Conservation (phyloP, 257 asterid genomes). For the Solanum sejunctum region DNA sequence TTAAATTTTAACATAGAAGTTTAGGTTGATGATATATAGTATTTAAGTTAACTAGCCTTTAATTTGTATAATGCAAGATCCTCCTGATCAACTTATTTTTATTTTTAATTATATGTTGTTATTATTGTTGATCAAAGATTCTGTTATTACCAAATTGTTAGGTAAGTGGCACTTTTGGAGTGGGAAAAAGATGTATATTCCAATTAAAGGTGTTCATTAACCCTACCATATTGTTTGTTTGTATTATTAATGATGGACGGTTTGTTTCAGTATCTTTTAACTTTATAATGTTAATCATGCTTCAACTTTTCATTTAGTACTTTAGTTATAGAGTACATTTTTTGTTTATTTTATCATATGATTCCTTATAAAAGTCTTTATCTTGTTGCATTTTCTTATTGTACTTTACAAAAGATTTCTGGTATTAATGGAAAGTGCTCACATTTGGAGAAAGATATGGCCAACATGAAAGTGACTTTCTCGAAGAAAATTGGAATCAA, state of each 20-base stretch:
- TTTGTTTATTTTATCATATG: neutral
- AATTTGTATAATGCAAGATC: neutral
- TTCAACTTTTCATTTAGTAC: constrained; percentile 17
- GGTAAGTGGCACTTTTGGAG: constrained; percentile 20
- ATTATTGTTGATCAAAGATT: constrained; percentile 33
- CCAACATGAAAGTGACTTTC: neutral
- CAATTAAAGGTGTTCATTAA: constrained; percentile 9
- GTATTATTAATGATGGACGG: constrained; percentile 32
- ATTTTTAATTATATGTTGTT: neutral
- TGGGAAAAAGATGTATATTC: neutral
- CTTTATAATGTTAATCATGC: constrained; percentile 27
- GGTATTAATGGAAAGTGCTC: neutral
- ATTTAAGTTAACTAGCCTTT: neutral
- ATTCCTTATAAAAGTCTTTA: constrained; percentile 3
- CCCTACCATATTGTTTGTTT: constrained; percentile 31
- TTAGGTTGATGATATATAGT: neutral
- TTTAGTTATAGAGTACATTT: neutral
- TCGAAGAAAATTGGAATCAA: neutral
- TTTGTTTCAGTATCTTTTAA: constrained; percentile 10
- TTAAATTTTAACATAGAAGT: neutral
- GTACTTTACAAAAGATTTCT: neutral
- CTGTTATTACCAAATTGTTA: constrained; percentile 17
- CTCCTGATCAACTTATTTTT: neutral
- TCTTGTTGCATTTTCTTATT: constrained; percentile 11
- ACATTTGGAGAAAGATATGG: neutral